These are phyloP conservation scores for Termitomyces sp. DNA, from an alignment of 768 basidiomycete species.

Conservation along the genomic window DNA sequence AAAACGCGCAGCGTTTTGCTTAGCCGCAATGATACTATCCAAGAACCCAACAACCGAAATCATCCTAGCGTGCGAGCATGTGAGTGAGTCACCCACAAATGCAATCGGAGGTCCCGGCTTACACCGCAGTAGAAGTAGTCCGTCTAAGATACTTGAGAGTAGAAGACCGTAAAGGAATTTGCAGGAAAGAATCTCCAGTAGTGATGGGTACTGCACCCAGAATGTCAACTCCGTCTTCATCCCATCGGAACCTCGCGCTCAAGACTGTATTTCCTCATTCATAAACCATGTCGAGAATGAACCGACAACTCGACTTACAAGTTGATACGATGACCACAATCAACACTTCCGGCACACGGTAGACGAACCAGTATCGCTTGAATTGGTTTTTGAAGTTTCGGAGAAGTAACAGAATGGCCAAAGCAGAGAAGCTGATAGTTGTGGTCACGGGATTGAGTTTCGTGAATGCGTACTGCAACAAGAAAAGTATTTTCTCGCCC, in stretches of 20 bases:
- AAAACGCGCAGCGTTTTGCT: constrained; percentile 82
- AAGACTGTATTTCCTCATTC: constrained; percentile 45
- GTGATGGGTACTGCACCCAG: constrained; percentile 72
- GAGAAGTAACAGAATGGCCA: constrained; percentile 58
- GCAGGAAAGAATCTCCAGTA: constrained; percentile 56
- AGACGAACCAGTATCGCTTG: constrained; percentile 62
- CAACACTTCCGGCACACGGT: constrained; percentile 86
- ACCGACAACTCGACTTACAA: constrained; percentile 37
- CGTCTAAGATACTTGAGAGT: constrained; percentile 61
- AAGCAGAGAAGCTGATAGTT: constrained; percentile 64
- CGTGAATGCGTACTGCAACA: constrained; percentile 51
- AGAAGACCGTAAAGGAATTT: constrained; percentile 60
- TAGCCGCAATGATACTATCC: constrained; percentile 93
- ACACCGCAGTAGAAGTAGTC: constrained; percentile 86
- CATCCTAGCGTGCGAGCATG: constrained; percentile 35
- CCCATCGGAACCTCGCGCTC: constrained; percentile 67
- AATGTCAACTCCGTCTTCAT: constrained; percentile 72
- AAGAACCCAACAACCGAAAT: constrained; percentile 86
- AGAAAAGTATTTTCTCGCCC: constrained; percentile 71
- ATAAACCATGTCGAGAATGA: background rate
- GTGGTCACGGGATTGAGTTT: constrained; percentile 64
- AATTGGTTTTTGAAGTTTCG: constrained; percentile 53
- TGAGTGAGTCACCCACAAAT: background rate
- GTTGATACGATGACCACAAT: constrained; percentile 82
- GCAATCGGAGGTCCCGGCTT: constrained; percentile 11